Evolutionary conservation across 2,329 filamentous ascomycete species (phyloP).

Genomic region (Diaporthe sp.): DNA sequence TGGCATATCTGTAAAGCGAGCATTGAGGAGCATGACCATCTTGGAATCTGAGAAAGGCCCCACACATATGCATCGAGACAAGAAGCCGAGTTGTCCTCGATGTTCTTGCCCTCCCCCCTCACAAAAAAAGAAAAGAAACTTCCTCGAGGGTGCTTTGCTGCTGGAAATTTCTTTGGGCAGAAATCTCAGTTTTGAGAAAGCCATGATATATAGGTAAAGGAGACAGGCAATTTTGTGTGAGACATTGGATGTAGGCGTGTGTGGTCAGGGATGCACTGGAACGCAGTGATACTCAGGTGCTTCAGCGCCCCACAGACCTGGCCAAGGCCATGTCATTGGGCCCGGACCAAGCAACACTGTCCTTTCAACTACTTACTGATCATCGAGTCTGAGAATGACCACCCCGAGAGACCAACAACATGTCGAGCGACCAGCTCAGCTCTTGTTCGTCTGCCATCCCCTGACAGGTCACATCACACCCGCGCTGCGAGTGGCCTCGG

Average conservation of each 20-base stretch:
- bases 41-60: too few relatives aligned
- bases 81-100: too few relatives aligned
- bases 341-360: neutral
- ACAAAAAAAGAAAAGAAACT: too few relatives aligned
- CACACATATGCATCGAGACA: too few relatives aligned
- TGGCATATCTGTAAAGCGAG: neutral
- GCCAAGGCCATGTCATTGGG: neutral
- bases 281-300: neutral
- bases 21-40: neutral
- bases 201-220: too few relatives aligned
- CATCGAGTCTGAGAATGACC: neutral
- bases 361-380: neutral
- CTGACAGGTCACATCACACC: constrained; percentile 51
- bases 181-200: too few relatives aligned
- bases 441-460: constrained; percentile 49
- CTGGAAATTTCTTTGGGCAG: too few relatives aligned
- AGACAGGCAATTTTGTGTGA: neutral
- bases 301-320: neutral
- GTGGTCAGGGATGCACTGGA: neutral
- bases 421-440: constrained; percentile 26
- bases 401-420: neutral
- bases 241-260: neutral
- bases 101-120: too few relatives aligned
- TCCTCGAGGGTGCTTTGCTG: too few relatives aligned
- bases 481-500: constrained; percentile 46